Evolutionary conservation across 768 basidiomycete genomes (phyloP), one percentile per base, ranked within the genome.

Genomic region (Paxillus involutus): DNA sequence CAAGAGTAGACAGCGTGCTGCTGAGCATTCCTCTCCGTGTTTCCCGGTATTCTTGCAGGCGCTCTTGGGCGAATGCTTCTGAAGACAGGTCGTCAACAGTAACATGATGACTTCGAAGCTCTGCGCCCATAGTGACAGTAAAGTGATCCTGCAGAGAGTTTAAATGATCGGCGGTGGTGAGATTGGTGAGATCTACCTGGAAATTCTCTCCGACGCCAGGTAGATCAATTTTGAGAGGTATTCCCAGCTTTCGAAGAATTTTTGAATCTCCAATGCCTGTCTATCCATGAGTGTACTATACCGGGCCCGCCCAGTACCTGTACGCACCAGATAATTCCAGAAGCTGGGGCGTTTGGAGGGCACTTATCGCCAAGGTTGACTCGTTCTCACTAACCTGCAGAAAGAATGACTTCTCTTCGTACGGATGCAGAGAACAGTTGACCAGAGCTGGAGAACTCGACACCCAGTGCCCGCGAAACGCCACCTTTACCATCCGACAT

Each of bases 181-280:
- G n/a, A 39, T 13, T 13, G 21, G 39, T 29, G 24, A 39, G 16
- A 44, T 33, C n/a, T 35, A 56, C 58, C 33, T 60, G 74, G 32
- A 74, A 63, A 47, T 73, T 75, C 55, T 75, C 71, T 14, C 71
- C 70, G 4, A 72, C 73, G 12, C 70, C 66, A 35, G 68, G 72
- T 29, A 71, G 64, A 43, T 73, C 63, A n/a, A 75, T 36, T 44
- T 65, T 60, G 24, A 64, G 60, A 9, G 63, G 52, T 41, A 74
- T 69, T 10, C 50, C 44, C 21, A 63, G 51, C 17, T 35, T 41
- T 17, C 44, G 49, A 46, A 58, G 42, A 36, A 61, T 47, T 19
- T 40, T 39, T 1, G 54, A 51, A 37, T 54, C 56, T 26, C 61
- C 54, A 6, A 63, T 49, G 16, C 61, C 61, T 59, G 26, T 11